Evolutionary conservation across 805 yeast genomes (phyloP).

Genomic region (Torulaspora indica): DNA sequence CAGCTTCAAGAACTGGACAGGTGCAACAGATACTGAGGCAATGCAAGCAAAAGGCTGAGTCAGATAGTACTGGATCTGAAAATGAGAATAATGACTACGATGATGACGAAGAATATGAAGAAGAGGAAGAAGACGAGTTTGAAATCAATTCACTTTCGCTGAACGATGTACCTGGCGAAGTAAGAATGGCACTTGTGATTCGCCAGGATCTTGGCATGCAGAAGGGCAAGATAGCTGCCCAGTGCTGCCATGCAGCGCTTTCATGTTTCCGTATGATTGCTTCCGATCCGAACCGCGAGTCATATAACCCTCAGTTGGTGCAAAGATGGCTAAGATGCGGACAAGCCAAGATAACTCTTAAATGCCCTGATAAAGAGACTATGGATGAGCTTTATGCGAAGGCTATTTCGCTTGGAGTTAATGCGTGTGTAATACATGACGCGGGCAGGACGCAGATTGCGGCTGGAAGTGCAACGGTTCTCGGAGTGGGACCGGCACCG

Average conservation of each 20-base stretch:
- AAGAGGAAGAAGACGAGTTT: constrained; percentile 49
- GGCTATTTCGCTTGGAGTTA: constrained; percentile 75
- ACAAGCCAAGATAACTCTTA: constrained; percentile 89
- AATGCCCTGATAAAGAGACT: constrained; percentile 60
- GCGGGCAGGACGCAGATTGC: constrained; percentile 97
- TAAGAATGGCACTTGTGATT: constrained; percentile 80
- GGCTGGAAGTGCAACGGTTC: constrained; percentile 92
- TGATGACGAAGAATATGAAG: constrained; percentile 39
- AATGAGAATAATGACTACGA: constrained; percentile 29
- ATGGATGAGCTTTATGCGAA: constrained; percentile 73
- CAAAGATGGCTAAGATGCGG: constrained; percentile 78
- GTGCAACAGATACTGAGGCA: constrained; percentile 16
- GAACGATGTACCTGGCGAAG: constrained; percentile 71
- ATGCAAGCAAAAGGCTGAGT: constrained; percentile 18
- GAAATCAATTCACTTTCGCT: constrained; percentile 57
- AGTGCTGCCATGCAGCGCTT: constrained; percentile 95
- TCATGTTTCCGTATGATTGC: constrained; percentile 74
- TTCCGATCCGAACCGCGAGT: constrained; percentile 43
- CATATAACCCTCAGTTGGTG: constrained; percentile 58
- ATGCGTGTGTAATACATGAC: constrained; percentile 80
- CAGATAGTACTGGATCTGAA: constrained; percentile 6
- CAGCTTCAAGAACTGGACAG: constrained; percentile 15
- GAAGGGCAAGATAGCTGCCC: constrained; percentile 96
- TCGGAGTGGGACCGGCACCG: constrained; percentile 98
- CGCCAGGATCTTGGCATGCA: constrained; percentile 88